phyloP scores from a whole-genome alignment of 2,329 filamentous ascomycete genomes.

The Alternaria infectoria region DNA sequence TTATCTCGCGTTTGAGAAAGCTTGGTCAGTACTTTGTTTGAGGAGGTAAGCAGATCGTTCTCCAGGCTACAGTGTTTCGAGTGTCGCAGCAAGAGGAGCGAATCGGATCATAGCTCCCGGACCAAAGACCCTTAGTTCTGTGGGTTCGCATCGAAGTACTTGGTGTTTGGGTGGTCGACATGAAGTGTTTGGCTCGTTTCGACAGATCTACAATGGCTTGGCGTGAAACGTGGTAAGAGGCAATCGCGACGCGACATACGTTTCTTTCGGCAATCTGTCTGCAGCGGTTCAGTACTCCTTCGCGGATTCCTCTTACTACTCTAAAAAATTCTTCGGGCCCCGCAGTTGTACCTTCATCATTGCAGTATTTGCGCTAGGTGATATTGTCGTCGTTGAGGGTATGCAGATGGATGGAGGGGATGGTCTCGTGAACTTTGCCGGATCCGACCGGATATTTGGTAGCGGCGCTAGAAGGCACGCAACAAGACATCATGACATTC shows the following conservation, averaged over 20 bases:
- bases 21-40: not conserved
- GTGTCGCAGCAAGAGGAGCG: not conserved
- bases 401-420: not conserved
- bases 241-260: not conserved
- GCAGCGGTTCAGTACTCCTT: not conserved
- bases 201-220: not conserved
- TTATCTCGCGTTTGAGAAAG: not conserved
- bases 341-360: not conserved
- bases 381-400: not conserved
- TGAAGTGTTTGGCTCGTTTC: slow-evolving; percentile 2
- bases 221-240: slow-evolving; percentile 1
- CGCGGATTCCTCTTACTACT: fast-evolving
- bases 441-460: not conserved
- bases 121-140: not conserved
- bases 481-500: not conserved
- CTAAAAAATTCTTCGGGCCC: fast-evolving
- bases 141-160: not conserved
- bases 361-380: not conserved
- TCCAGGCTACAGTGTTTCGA: not conserved
- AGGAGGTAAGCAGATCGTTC: not conserved
- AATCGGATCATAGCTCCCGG: not conserved
- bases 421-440: not conserved
- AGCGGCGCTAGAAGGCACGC: not conserved
- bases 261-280: not conserved
- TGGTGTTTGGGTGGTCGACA: not conserved